Base-by-base conservation (phyloP, 78 protist genomes). In the Dictyostelium intermedium region DNA sequence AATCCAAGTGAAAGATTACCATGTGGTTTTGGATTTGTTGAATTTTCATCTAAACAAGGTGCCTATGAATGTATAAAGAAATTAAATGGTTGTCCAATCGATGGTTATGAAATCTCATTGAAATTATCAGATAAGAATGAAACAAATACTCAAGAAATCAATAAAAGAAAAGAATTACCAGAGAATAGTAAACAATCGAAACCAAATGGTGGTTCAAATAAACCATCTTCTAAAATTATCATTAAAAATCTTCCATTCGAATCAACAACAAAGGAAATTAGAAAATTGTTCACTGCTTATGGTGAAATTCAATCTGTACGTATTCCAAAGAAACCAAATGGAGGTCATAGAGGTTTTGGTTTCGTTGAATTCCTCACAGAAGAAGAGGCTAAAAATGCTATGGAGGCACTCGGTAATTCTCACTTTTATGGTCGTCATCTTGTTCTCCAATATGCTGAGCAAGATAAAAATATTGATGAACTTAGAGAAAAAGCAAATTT, bases 231-330 rank as follows among this genome's bases (percentile, higher is more conserved):
- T 70, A 97, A 98, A 92, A 84, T 98, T 47, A 16, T 92, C 5
- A 95, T 99, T 73, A 94, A 97, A 84, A 99, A 99, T 96, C 91
- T 99, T 32, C 97, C 99, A 34, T 99, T 99, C 82, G 99, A 99
- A 82, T 99, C 99, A 25, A 94, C 97, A 14, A 7, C 73, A 43
- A 84, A 93, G 84, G 99, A 99, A 63, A n/a, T 99, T 66, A 25
- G 85, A 11, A 92, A 98, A 47, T 84, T 99, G 41, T 98, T 95
- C 74, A 37, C 76, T 45, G 69, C 77, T 3, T 84, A 82, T 77
- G 91, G 95, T 47, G 87, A 91, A 60, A 25, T 83, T 14, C 85
- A 91, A 50, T 83, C 92, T 0, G 93, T 99, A 53, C 94, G 99
- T 41, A 2, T 99, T 27, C 99, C 99, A 37, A 70, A 76, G 81